Percentiles rank a stretch among this genome's conserved stretches.
These are phyloP conservation scores for Pseudogymnoascus sp. DNA, from an alignment of 2,329 filamentous ascomycete genomes.

Conservation along the genomic window DNA sequence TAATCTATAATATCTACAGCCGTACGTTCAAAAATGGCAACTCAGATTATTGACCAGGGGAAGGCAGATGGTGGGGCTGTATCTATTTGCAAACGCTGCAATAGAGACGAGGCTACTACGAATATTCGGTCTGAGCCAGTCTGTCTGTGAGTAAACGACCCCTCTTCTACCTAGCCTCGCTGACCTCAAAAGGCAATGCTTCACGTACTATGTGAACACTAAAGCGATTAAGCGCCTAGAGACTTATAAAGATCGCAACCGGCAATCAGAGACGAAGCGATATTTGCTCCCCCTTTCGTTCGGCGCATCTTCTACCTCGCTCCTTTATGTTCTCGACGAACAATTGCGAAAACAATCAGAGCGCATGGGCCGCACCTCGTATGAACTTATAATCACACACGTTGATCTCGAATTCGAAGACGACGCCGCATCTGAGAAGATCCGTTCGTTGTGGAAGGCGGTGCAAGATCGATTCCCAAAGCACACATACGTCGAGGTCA, in stretches of 20 bases:
- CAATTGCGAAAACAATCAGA: slow-evolving; percentile 58
- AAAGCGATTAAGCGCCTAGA: slow-evolving; percentile 77
- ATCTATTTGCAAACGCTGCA: slow-evolving; percentile 24
- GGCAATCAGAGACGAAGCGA: slow-evolving; percentile 28
- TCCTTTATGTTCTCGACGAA: slow-evolving; percentile 66
- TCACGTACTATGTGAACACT: slow-evolving; percentile 63
- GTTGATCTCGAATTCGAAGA: slow-evolving; percentile 27
- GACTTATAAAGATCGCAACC: slow-evolving; percentile 46
- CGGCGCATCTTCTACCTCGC: slow-evolving; percentile 68
- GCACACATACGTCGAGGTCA: slow-evolving; percentile 52
- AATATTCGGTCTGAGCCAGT: slow-evolving; percentile 27
- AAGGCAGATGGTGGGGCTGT: background rate
- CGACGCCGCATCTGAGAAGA: slow-evolving; percentile 13
- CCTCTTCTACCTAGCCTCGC: background rate
- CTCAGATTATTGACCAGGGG: background rate
- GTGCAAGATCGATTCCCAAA: slow-evolving; percentile 54
- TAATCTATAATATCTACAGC: background rate
- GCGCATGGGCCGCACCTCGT: slow-evolving; percentile 56
- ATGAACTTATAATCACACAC: slow-evolving; percentile 55
- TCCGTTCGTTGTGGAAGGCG: slow-evolving; percentile 6
- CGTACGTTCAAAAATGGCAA: background rate
- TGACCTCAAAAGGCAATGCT: slow-evolving; percentile 56
- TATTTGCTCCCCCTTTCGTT: slow-evolving; percentile 76
- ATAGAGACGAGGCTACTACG: slow-evolving; percentile 21
- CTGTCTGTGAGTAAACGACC: slow-evolving; percentile 22